These are phyloP conservation scores for Omphalea diandra DNA, from an alignment of 441 rosid genomes.

Conservation along the genomic window DNA sequence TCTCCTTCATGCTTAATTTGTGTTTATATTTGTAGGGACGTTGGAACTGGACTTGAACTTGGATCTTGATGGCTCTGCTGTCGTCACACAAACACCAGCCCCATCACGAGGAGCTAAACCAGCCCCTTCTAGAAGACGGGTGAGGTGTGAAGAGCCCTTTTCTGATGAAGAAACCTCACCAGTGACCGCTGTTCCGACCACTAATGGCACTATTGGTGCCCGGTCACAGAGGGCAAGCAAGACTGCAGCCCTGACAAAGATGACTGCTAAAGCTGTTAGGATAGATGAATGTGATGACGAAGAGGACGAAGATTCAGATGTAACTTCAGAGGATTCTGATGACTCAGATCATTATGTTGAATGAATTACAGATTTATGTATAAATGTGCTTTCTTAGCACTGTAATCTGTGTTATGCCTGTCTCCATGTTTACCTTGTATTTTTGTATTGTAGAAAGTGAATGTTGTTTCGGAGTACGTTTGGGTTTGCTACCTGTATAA, in stretches of 20 bases:
- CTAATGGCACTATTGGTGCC: slow-evolving; percentile 33
- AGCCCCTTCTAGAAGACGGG: slow-evolving; percentile 55
- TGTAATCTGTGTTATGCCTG: not conserved
- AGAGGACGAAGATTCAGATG: slow-evolving; percentile 55
- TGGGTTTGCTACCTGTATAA: not conserved
- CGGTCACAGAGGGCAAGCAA: slow-evolving; percentile 95
- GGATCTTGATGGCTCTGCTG: slow-evolving; percentile 38
- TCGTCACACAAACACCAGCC: slow-evolving; percentile 70
- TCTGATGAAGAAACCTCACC: slow-evolving; percentile 75
- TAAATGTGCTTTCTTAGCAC: slow-evolving; percentile 19
- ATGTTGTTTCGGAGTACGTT: not conserved
- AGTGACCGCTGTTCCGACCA: slow-evolving; percentile 26
- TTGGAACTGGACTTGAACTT: slow-evolving; percentile 55
- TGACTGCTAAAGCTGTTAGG: slow-evolving; percentile 40
- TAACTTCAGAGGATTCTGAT: slow-evolving; percentile 59
- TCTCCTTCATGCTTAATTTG: too few relatives aligned
- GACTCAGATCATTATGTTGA: slow-evolving; percentile 34
- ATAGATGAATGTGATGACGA: slow-evolving; percentile 43
- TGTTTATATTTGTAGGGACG: slow-evolving; percentile 40
- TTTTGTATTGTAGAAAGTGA: not conserved
- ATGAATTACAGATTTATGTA: slow-evolving; percentile 14
- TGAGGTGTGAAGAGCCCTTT: slow-evolving; percentile 44
- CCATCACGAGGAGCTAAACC: slow-evolving; percentile 55
- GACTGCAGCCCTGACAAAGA: slow-evolving; percentile 79
- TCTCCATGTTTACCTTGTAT: not conserved